Percentiles rank a stretch among this genome's conserved stretches.
These are phyloP conservation scores for Hemileia vastatrix DNA, from an alignment of 1,284 basidiomycete genomes.

Conservation along the genomic window DNA sequence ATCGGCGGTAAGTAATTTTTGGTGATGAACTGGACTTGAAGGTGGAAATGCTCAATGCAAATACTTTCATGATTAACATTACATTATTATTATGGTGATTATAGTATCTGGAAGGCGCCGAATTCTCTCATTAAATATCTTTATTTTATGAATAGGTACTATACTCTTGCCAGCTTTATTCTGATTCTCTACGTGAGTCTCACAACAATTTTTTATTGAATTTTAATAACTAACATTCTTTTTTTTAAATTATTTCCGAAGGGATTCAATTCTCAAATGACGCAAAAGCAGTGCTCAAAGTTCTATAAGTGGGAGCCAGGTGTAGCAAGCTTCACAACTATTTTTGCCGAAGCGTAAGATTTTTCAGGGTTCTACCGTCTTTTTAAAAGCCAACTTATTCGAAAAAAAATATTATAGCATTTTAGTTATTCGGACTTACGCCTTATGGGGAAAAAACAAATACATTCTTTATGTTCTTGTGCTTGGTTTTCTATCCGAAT, in stretches of 20 bases:
- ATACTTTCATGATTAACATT: too few relatives aligned
- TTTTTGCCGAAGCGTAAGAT: slow-evolving; percentile 23
- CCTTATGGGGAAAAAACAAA: slow-evolving; percentile 23
- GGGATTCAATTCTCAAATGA: slow-evolving; percentile 22
- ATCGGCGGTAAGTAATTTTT: slow-evolving; percentile 9
- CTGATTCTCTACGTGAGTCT: slow-evolving; percentile 18
- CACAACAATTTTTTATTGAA: too few relatives aligned
- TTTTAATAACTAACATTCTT: not conserved
- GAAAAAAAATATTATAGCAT: slow-evolving; percentile 1
- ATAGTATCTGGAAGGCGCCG: slow-evolving; percentile 20
- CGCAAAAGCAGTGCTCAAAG: not conserved
- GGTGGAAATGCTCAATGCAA: too few relatives aligned
- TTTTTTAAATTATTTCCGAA: not conserved
- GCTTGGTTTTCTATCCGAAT: slow-evolving; percentile 7
- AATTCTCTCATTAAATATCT: slow-evolving; percentile 17
- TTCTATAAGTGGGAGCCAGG: slow-evolving; percentile 24
- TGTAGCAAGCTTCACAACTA: slow-evolving; percentile 16
- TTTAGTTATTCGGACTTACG: slow-evolving; percentile 18
- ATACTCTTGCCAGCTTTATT: slow-evolving; percentile 18
- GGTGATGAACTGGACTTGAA: too few relatives aligned
- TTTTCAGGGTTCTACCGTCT: not conserved
- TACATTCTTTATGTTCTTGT: slow-evolving; percentile 14
- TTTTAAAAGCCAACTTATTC: not conserved
- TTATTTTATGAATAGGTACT: slow-evolving; percentile 21
- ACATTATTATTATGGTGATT: too few relatives aligned